Evolutionary conservation across 192 early-diverging fungal species (phyloP).

Genomic region (Funneliformis mosseae): DNA sequence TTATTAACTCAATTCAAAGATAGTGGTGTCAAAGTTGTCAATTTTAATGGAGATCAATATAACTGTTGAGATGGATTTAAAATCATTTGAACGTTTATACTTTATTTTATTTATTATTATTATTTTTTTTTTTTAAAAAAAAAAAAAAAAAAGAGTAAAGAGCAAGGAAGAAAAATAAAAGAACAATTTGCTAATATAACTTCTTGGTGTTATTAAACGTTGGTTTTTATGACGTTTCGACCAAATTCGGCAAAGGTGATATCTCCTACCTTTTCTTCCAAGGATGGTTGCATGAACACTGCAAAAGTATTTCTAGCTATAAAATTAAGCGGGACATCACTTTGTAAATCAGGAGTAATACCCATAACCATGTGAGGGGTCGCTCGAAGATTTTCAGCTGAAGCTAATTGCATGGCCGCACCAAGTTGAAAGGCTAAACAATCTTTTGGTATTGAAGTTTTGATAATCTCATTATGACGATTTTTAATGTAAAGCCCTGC

Average conservation of each 20-base stretch:
- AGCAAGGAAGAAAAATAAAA: too few species aligned
- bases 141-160: too few species aligned
- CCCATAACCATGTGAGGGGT: conserved; percentile 71
- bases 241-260: conserved; percentile 2
- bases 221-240: neutral
- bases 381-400: conserved; percentile 54
- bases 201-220: neutral
- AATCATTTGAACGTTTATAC: too few species aligned
- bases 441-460: conserved; percentile 61
- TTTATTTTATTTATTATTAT: too few species aligned
- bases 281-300: conserved; percentile 72
- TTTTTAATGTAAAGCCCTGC: conserved; percentile 65
- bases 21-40: too few species aligned
- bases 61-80: too few species aligned
- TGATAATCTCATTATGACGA: conserved; percentile 47
- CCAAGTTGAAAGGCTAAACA: conserved; percentile 71
- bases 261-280: conserved; percentile 15
- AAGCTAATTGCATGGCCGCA: conserved; percentile 60
- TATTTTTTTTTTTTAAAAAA: too few species aligned
- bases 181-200: too few species aligned
- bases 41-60: too few species aligned
- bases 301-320: conserved; percentile 70
- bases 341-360: conserved; percentile 39
- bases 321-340: conserved; percentile 36
- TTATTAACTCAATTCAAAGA: too few species aligned